Base-by-base conservation (phyloP, 352 stramenopile species). In the Pythium myriotylum region DNA sequence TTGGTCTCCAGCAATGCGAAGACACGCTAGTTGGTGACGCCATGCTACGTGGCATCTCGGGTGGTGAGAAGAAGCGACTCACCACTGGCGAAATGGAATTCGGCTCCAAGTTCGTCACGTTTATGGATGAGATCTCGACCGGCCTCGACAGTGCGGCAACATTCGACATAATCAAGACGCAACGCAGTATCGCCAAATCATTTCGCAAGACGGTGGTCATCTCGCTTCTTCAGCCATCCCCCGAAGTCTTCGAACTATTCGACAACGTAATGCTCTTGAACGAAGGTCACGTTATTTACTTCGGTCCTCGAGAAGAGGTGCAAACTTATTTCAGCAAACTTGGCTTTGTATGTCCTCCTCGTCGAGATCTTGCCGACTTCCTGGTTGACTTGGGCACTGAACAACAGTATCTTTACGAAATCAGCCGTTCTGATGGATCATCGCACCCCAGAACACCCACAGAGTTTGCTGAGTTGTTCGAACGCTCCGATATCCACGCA, bases 111-210 rank as follows among this genome's bases (percentile, higher is more conserved):
- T 78, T 77, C 45, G 81, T 97, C 5, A 72, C 86, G 35, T 78
- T 93, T 42, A 81, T 88, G 48, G 94, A 98, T 60, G 84, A 96
- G 72, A 97, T 98, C 65, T 93, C 77, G 54, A 98, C 91, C 8
- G 95, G 93, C 1, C 80, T 98, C 20, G 93, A 98, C 77, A 83
- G 76, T 29, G 81, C 89, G 8, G 94, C 89, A 13, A 95, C 91
- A 2, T 96, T 79, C 56, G 91, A 98, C 59, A 97, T 98, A 58
- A 76, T 87, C 64, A 79, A 74, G 26, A 58, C 79, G 17, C 54
- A 95, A 6, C 68, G 56, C 17, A 62, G 74, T 53, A 43, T 73
- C 12, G 72, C 71, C 22, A 56, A 52, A 29, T 43, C 51, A 20
- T 65, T 76, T 51, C 60, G 35, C 41, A 65, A 67, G 49, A 72